phyloP scores from a whole-genome alignment of 768 basidiomycete genomes.

The Pleurotus salmoneostramineus region DNA sequence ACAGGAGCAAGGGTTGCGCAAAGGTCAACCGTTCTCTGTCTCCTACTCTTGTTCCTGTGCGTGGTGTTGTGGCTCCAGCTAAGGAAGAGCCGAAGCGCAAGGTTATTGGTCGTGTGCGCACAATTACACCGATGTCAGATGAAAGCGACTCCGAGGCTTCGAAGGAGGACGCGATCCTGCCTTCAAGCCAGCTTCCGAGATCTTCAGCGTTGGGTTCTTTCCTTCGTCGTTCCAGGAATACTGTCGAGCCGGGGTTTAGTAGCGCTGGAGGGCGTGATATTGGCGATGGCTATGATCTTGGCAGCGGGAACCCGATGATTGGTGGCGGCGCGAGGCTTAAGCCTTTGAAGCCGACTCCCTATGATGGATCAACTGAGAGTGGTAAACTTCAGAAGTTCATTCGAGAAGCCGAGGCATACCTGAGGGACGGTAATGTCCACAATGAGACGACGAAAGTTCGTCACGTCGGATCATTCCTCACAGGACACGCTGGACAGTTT shows the following conservation, averaged over 20 bases:
- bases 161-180: not conserved
- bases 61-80: not conserved
- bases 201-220: not conserved
- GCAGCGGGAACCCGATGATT: not conserved
- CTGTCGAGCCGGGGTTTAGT: no score
- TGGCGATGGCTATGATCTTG: not conserved
- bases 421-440: conserved; percentile 16
- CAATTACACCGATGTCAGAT: not conserved
- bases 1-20: not conserved
- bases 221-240: not conserved
- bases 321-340: not conserved
- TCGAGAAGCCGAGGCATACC: conserved; percentile 17
- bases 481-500: conserved; percentile 24
- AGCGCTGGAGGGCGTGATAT: no score
- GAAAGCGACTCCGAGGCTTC: not conserved
- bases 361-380: conserved; percentile 19
- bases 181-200: not conserved
- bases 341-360: conserved; percentile 13
- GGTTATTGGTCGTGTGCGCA: not conserved
- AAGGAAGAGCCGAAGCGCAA: not conserved
- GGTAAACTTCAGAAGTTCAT: conserved; percentile 21
- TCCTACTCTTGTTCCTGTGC: not conserved
- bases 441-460: conserved; percentile 8
- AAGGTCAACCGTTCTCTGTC: not conserved
- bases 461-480: conserved; percentile 24